These are phyloP conservation scores for Suillus hirtellus DNA, from an alignment of 768 basidiomycete species.

Conservation along the genomic window DNA sequence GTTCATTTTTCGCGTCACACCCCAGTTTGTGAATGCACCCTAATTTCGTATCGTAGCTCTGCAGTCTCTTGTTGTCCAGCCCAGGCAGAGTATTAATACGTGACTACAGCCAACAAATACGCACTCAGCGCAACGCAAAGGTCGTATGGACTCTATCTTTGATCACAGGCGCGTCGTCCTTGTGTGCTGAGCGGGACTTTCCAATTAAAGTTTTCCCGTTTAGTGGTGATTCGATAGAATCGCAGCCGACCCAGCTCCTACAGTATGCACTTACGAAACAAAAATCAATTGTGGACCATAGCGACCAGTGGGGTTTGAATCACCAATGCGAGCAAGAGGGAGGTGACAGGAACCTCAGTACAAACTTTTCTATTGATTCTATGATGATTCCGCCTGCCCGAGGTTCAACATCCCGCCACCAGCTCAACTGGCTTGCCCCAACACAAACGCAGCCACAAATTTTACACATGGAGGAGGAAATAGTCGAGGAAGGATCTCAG, in stretches of 20 bases:
- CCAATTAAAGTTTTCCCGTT: constrained; percentile 14
- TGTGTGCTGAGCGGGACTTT: constrained; percentile 16
- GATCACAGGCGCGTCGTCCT: constrained; percentile 38
- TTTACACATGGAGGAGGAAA: constrained; percentile 23
- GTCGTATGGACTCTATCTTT: constrained; percentile 36
- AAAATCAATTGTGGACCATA: constrained; percentile 21
- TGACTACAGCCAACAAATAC: background rate
- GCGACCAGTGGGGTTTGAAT: constrained; percentile 13
- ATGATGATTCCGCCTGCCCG: constrained; percentile 34
- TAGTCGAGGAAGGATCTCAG: constrained; percentile 44
- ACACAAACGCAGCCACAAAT: constrained; percentile 45
- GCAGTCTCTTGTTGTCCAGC: background rate
- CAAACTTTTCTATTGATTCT: constrained; percentile 44
- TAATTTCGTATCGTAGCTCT: background rate
- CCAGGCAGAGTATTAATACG: background rate
- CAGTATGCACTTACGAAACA: constrained; percentile 42
- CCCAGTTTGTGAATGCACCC: background rate
- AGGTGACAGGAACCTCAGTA: constrained; percentile 27
- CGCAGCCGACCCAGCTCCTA: constrained; percentile 59
- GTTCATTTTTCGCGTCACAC: background rate
- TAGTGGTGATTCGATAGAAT: constrained; percentile 50
- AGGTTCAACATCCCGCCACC: constrained; percentile 47
- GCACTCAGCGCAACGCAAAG: background rate
- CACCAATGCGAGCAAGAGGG: constrained; percentile 21
- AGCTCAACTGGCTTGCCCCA: constrained; percentile 55